phyloP scores from a whole-genome alignment of 306 rosid genomes.

The Cucurbita argyrosperma region DNA sequence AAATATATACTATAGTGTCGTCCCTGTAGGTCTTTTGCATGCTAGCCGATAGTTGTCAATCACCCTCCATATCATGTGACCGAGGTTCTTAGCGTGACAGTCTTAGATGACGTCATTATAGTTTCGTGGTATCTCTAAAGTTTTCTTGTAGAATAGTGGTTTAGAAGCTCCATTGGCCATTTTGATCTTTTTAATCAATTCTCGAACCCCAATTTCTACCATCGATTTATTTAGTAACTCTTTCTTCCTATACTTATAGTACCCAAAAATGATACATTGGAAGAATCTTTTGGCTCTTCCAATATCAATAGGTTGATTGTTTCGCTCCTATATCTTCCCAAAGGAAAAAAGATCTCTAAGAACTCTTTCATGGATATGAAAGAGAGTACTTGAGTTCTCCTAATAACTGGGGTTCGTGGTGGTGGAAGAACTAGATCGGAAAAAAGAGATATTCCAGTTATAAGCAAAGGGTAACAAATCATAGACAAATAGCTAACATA shows the following conservation, averaged over 20 bases:
- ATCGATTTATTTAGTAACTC: too few relatives aligned
- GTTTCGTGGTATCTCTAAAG: background rate
- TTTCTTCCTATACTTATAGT: background rate
- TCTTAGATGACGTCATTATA: background rate
- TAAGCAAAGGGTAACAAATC: too few relatives aligned
- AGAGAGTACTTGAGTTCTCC: too few relatives aligned
- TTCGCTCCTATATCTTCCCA: too few relatives aligned
- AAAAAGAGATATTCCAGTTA: too few relatives aligned
- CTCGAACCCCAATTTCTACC: too few relatives aligned
- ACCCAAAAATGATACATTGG: background rate
- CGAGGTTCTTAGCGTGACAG: background rate
- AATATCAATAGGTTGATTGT: background rate
- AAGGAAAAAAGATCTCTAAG: too few relatives aligned
- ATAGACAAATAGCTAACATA: too few relatives aligned
- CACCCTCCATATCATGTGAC: background rate
- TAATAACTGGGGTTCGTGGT: too few relatives aligned
- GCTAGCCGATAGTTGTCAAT: background rate
- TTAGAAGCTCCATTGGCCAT: background rate
- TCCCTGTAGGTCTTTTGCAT: background rate
- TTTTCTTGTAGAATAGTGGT: background rate
- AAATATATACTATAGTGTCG: background rate
- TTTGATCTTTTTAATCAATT: background rate
- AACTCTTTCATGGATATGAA: too few relatives aligned
- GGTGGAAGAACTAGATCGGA: too few relatives aligned
- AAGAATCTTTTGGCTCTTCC: background rate